phyloP scores from a whole-genome alignment of 768 basidiomycete species.

The Kwoniella sp. region DNA sequence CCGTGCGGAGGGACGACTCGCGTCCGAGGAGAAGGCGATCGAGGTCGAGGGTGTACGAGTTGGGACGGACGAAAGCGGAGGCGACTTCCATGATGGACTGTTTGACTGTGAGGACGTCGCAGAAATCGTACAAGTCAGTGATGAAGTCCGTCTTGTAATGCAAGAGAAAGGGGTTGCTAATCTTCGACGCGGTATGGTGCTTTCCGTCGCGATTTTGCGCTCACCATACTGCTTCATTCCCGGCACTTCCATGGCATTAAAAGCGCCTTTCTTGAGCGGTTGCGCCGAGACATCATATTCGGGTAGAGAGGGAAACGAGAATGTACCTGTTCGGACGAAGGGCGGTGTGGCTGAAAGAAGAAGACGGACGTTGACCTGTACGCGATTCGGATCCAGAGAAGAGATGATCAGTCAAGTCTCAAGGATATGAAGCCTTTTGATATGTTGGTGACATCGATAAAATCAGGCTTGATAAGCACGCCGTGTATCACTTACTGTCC shows the following conservation, averaged over 20 bases:
- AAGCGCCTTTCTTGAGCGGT: conserved; percentile 48
- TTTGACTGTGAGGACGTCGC: conserved; percentile 34
- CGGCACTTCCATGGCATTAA: conserved; percentile 56
- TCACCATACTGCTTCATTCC: conserved; percentile 52
- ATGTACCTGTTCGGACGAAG: conserved; percentile 52
- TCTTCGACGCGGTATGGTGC: too few relatives aligned
- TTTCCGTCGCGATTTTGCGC: too few relatives aligned
- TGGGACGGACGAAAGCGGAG: conserved; percentile 52
- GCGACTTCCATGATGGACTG: conserved; percentile 51
- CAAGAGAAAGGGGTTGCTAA: too few relatives aligned
- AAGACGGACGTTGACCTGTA: conserved; percentile 47
- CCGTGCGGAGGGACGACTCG: conserved; percentile 48
- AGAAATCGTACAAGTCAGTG: too few relatives aligned
- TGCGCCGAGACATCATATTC: conserved; percentile 55
- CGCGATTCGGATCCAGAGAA: background rate
- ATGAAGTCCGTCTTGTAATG: too few relatives aligned
- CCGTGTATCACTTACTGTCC: conserved; percentile 40
- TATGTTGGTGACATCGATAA: background rate
- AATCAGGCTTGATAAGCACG: background rate
- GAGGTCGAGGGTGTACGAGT: conserved; percentile 54
- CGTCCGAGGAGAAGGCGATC: conserved; percentile 54
- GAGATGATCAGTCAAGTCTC: background rate
- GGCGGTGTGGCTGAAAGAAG: conserved; percentile 55
- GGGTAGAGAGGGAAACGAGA: conserved; percentile 53
- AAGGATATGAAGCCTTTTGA: too few relatives aligned